Evolutionary conservation across 2,329 filamentous ascomycete genomes (phyloP).

Genomic region (Teratosphaeria gauchensis): DNA sequence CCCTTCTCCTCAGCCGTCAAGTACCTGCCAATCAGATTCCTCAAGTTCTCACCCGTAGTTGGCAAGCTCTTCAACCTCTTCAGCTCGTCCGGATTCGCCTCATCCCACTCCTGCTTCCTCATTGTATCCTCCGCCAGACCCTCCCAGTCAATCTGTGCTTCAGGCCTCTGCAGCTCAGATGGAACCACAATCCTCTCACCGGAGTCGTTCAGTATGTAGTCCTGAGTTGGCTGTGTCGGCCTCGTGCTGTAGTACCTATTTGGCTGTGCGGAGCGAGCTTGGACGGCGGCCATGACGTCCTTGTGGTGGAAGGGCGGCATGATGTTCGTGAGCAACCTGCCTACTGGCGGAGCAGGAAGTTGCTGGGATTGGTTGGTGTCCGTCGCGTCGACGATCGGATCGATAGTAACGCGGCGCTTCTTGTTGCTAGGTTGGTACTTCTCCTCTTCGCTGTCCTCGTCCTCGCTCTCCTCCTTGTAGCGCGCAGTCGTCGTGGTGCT

Average conservation of each 20-base stretch:
- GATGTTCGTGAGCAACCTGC: no score
- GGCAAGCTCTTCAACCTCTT: neutral
- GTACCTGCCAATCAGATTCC: neutral
- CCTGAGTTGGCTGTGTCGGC: neutral
- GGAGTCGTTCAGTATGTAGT: neutral
- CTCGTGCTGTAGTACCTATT: no score
- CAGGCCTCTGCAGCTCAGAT: neutral
- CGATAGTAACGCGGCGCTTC: no score
- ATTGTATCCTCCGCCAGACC: neutral
- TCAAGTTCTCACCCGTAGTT: neutral
- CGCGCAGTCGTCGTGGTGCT: neutral
- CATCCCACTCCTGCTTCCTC: neutral
- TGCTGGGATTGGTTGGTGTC: no score
- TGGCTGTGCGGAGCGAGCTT: no score
- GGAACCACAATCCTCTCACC: no score
- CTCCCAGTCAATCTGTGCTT: neutral
- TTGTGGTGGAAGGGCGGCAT: no score
- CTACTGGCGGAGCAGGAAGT: no score
- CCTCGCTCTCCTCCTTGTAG: neutral
- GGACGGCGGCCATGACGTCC: no score
- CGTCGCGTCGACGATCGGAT: no score
- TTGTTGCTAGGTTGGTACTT: no score
- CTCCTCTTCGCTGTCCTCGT: neutral
- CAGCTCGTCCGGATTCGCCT: neutral
- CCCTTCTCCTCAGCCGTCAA: neutral